Base-by-base conservation (phyloP, 257 asterid species). In the Solanum appendiculatum region DNA sequence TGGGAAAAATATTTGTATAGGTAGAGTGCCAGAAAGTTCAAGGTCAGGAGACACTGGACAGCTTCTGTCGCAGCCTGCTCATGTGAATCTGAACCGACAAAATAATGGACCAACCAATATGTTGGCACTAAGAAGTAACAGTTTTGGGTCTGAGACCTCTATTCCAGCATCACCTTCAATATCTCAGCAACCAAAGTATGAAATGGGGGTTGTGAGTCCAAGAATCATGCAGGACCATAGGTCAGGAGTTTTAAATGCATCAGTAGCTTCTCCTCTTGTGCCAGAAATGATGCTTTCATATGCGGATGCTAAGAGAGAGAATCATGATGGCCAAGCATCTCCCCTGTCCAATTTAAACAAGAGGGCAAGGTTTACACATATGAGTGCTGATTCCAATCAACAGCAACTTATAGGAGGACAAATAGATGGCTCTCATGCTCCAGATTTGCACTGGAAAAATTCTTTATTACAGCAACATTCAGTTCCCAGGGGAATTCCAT, bases 391-490 rank as follows among this genome's bases (percentile, higher is more conserved):
- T 86, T 94, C 93, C 85, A 93, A 87, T 91, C 89, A 92, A 70
- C 96, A 93, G 88, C 91, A 88, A 73, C 94, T 92, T 89, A 68
- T 90, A 44, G 97, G 97, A 25, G 82, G 96, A 73, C 96, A 90
- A 66, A 86, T 93, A 69, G 99, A 95, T 58, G 87, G 89, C 86
- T 92, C 93, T 88, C 94, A 93, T 23, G 96, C 96, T 87, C 69
- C 95, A 27, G 99, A 95, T 89, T 86, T 92, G 87, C 94, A 94
- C 56, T 96, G 98, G 99, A 97, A 96, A 92, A 94, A 92, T 89
- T 68, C 96, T 66, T 83, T 92, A 86, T 80, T 92, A 89, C 98
- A 94, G 90, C 98, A 94, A 88, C 97, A 92, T 88, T 60, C 92
- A 23, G 82, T 89, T 16, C 90, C 92, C 73, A 90, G 98, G 88